These are phyloP conservation scores for Penicillium chermesinum DNA, from an alignment of 495 filamentous ascomycete genomes.

Conservation along the genomic window DNA sequence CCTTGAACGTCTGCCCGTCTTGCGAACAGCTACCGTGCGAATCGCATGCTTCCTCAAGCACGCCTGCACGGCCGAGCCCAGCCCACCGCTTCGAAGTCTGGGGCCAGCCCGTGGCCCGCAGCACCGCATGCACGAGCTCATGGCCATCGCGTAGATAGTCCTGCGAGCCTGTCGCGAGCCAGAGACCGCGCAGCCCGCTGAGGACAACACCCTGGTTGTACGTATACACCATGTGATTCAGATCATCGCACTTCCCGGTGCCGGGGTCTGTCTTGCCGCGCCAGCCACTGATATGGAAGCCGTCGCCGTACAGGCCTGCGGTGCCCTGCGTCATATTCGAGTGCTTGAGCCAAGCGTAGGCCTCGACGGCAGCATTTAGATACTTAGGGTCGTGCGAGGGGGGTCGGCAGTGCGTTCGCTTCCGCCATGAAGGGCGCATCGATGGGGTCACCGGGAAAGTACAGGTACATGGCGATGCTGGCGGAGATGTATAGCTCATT, in stretches of 20 bases:
- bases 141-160: conserved; percentile 78
- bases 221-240: conserved; percentile 87
- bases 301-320: conserved; percentile 78
- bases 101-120: conserved; percentile 71
- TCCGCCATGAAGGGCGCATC: conserved; percentile 57
- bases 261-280: conserved; percentile 39
- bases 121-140: conserved; percentile 61
- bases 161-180: conserved; percentile 59
- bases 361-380: conserved; percentile 66
- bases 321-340: conserved; percentile 73
- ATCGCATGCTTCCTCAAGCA: conserved; percentile 86
- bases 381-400: conserved; percentile 58
- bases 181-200: conserved; percentile 75
- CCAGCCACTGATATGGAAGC: conserved; percentile 80
- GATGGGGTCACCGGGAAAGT: conserved; percentile 77
- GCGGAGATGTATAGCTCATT: conserved; percentile 87
- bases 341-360: conserved; percentile 70
- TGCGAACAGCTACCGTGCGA: conserved; percentile 69
- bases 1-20: conserved; percentile 89
- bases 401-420: no score
- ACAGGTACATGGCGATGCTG: conserved; percentile 83
- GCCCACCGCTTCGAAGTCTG: conserved; percentile 51
- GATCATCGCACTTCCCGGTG: conserved; percentile 61
- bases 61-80: conserved; percentile 69
- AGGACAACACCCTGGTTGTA: conserved; percentile 98